phyloP scores from a whole-genome alignment of 2,329 filamentous ascomycete genomes.

The Xylaria sp. region DNA sequence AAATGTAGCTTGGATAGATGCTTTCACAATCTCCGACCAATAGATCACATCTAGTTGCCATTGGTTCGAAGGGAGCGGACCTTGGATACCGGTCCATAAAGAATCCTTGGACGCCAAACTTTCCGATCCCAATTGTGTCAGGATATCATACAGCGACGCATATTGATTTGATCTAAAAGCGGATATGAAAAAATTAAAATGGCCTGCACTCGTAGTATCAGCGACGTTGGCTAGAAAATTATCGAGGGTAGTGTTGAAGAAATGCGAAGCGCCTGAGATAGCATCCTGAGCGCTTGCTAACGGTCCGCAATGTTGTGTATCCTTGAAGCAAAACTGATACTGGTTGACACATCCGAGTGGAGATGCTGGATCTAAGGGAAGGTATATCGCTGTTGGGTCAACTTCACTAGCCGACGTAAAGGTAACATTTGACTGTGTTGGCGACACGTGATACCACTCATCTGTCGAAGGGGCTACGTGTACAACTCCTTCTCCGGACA shows the following conservation, averaged over 20 bases:
- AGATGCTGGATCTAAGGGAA: constrained; percentile 26
- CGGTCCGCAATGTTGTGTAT: constrained; percentile 10
- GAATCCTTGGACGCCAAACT: constrained; percentile 10
- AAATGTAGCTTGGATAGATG: not conserved
- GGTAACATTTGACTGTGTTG: not conserved
- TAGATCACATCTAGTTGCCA: constrained; percentile 31
- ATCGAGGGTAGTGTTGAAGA: constrained; percentile 10
- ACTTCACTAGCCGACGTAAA: not conserved
- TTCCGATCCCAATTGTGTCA: constrained; percentile 9
- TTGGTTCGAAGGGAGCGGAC: constrained; percentile 18
- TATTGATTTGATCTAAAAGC: not conserved
- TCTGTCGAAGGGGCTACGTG: constrained; percentile 12
- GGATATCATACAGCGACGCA: not conserved
- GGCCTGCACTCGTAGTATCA: not conserved
- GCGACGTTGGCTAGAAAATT: not conserved
- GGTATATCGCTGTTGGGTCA: not conserved
- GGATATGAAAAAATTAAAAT: not conserved
- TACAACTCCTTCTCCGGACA: constrained; percentile 20
- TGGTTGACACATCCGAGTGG: constrained; percentile 28
- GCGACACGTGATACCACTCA: constrained; percentile 23
- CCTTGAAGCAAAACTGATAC: constrained; percentile 29
- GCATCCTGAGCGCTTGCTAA: constrained; percentile 14
- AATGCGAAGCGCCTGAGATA: not conserved
- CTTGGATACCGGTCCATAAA: not conserved
- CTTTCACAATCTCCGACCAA: not conserved